Evolutionary conservation across 192 early-diverging fungal species (phyloP).

Genomic region (Thamnidium elegans): DNA sequence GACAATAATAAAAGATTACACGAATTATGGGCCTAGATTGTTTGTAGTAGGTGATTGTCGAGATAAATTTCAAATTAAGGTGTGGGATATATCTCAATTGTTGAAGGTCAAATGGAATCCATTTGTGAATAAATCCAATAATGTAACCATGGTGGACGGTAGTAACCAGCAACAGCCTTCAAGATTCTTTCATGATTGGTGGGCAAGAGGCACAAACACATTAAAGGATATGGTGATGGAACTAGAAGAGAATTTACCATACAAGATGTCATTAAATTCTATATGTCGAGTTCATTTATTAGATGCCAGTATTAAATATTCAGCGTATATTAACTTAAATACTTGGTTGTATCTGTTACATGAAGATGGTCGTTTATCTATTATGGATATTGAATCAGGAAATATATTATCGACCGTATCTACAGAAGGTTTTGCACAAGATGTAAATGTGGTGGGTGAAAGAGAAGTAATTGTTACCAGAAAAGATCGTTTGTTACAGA

Average conservation of each 20-base stretch:
- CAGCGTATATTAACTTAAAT: conserved; percentile 24
- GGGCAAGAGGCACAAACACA: conserved; percentile 12
- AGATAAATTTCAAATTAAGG: conserved; percentile 26
- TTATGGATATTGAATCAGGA: conserved; percentile 28
- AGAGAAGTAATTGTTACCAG: conserved; percentile 23
- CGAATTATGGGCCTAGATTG: conserved; percentile 13
- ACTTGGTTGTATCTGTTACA: conserved; percentile 17
- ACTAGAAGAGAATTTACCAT: not conserved
- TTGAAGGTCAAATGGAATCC: conserved; percentile 22
- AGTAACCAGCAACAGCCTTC: not conserved
- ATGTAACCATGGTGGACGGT: not conserved
- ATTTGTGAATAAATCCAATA: not conserved
- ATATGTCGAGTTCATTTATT: not conserved
- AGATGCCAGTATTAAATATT: conserved; percentile 19
- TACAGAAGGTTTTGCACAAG: conserved; percentile 15
- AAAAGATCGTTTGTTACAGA: conserved; percentile 22
- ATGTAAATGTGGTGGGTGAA: conserved; percentile 25
- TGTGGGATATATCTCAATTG: conserved; percentile 29
- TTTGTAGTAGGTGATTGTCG: conserved; percentile 31
- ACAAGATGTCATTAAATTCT: not conserved
- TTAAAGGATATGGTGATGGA: conserved; percentile 2
- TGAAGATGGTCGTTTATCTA: conserved; percentile 21
- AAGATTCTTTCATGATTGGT: conserved; percentile 11
- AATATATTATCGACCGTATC: conserved; percentile 3
- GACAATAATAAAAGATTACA: not conserved